phyloP scores from a whole-genome alignment of 2,329 filamentous ascomycete genomes.

The Hymenoscyphus repandus region DNA sequence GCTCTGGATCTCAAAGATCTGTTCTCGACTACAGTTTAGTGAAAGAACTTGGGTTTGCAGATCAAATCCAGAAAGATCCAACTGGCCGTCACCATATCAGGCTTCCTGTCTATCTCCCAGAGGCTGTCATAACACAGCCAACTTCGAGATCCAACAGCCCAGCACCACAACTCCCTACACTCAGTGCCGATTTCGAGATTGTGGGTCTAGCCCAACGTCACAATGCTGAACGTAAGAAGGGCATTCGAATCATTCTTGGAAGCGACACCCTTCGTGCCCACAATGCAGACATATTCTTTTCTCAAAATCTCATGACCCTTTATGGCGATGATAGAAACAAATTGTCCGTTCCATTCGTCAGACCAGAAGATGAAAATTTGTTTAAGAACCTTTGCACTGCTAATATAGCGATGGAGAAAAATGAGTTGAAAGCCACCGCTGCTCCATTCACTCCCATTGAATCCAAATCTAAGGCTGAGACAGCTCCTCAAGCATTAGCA shows the following conservation, averaged over 20 bases:
- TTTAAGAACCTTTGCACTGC: constrained; percentile 74
- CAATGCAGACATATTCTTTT: constrained; percentile 87
- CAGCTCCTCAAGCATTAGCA: constrained; percentile 9
- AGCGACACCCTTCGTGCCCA: constrained; percentile 82
- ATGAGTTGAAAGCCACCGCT: constrained; percentile 47
- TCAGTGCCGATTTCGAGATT: constrained; percentile 75
- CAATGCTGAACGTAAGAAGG: constrained; percentile 47
- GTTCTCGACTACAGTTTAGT: constrained; percentile 72
- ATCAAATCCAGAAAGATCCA: constrained; percentile 59
- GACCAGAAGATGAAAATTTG: constrained; percentile 77
- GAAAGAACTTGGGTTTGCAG: constrained; percentile 64
- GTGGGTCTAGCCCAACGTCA: constrained; percentile 51
- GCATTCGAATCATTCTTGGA: constrained; percentile 81
- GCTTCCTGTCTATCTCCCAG: constrained; percentile 81
- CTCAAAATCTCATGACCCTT: constrained; percentile 81
- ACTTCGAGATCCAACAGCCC: constrained; percentile 70
- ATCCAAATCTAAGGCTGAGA: constrained; percentile 20
- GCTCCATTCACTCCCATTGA: constrained; percentile 28
- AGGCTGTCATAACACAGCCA: constrained; percentile 75
- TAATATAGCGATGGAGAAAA: constrained; percentile 48
- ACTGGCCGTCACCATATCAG: constrained; percentile 66
- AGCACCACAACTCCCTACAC: constrained; percentile 72
- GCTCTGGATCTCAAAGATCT: constrained; percentile 85
- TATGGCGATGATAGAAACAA: constrained; percentile 84
- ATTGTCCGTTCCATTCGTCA: constrained; percentile 83